Evolutionary conservation across 805 yeast species (phyloP), one percentile per base, ranked within the genome.

Genomic region (Saturnispora diversa): DNA sequence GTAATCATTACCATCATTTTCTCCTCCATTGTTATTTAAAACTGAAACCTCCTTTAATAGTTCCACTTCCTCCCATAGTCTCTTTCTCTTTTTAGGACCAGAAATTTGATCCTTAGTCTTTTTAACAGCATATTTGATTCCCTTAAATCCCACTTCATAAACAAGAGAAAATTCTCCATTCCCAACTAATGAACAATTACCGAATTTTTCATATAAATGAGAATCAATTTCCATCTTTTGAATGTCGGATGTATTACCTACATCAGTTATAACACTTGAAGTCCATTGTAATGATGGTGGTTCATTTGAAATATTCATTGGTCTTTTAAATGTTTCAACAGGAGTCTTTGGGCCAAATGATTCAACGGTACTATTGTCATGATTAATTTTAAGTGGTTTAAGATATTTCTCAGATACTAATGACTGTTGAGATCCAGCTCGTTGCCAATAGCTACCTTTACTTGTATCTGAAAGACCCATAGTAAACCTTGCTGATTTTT

Each of bases 91-190:
- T 51, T 69, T 73, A 13, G 73, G 73, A 1, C 82, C 72, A 45
- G 65, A 60, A 25, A 77, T 61, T 23, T 80, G 81, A 38, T 76
- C 74, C 53, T 82, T 85, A 21, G 92, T 77, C 44, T 95, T 70
- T 60, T 92, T 92, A 39, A 92, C 92, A 0, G 97, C 97, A 59
- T 78, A 86, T 52, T 74, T 77, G 35, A 72, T 70, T 39, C 70
- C 68, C 45, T 78, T 77, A 53, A 77, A 82, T 12, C 76, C 69
- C 31, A 90, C 90, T 46, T 83, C 83, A 59, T 77, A 92, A 13
- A 94, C 98, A 17, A 76, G 68, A 2, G 96, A 86, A 54, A 92
- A 92, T 59, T 86, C 95, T 19, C 98, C 97, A 26, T 73, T 66
- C 2, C 95, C 95, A 17, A 90, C 64, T 33, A 79, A 62, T 32